Conservation (phyloP, 345 rosid genomes). For the Microthlaspi erraticum region DNA sequence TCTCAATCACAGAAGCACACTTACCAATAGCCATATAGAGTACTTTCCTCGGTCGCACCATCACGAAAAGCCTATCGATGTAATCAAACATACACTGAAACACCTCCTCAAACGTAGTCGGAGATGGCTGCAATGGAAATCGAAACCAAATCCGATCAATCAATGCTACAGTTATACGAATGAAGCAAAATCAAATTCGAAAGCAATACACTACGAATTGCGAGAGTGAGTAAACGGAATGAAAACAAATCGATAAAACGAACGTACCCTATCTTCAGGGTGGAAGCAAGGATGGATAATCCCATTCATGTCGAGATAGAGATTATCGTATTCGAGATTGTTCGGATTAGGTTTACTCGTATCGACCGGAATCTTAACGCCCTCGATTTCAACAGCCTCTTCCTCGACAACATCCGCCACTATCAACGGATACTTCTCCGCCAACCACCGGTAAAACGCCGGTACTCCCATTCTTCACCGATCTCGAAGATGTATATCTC, state of each 20-base stretch:
- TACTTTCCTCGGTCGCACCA: slow-evolving; percentile 93
- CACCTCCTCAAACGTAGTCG: slow-evolving; percentile 80
- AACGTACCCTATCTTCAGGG: slow-evolving; percentile 87
- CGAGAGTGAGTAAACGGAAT: neutral
- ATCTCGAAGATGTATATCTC: slow-evolving; percentile 16
- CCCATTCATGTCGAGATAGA: slow-evolving; percentile 98
- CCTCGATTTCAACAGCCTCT: slow-evolving; percentile 81
- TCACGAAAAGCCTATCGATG: slow-evolving; percentile 92
- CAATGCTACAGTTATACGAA: neutral
- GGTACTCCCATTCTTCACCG: slow-evolving; percentile 85
- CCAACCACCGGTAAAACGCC: slow-evolving; percentile 94
- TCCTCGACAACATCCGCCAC: slow-evolving; percentile 89
- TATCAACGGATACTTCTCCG: slow-evolving; percentile 90
- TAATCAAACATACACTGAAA: slow-evolving; percentile 93
- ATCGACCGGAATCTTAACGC: slow-evolving; percentile 83
- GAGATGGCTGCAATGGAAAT: slow-evolving; percentile 74
- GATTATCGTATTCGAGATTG: slow-evolving; percentile 79
- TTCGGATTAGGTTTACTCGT: slow-evolving; percentile 93
- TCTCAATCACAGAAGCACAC: slow-evolving; percentile 10
- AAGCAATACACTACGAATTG: neutral
- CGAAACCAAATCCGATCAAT: slow-evolving; percentile 3
- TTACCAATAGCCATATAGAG: slow-evolving; percentile 95
- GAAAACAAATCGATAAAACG: neutral
- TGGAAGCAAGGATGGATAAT: slow-evolving; percentile 99
- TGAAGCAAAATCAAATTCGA: neutral